Conservation (phyloP, 495 filamentous ascomycete genomes). For the Tuber umbilicatum region DNA sequence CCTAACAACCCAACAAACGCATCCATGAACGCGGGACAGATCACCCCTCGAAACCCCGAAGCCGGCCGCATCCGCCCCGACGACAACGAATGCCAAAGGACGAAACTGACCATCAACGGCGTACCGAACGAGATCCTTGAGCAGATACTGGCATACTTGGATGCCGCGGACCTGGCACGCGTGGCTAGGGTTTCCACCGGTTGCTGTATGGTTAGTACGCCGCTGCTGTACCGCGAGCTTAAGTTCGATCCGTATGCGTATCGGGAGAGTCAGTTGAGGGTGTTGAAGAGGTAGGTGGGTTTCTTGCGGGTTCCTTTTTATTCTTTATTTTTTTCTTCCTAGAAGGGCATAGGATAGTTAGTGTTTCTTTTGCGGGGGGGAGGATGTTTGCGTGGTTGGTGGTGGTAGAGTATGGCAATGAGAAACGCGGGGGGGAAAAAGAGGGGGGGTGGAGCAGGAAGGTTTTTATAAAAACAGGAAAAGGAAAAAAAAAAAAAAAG, state of each 20-base stretch:
- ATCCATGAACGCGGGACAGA: not conserved
- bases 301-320: slow-evolving; percentile 13
- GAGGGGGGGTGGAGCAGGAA: not conserved
- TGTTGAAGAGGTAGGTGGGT: slow-evolving; percentile 32
- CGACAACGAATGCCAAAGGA: slow-evolving; percentile 14
- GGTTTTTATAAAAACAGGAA: not conserved
- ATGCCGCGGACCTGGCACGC: slow-evolving; percentile 22
- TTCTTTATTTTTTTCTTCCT: slow-evolving; percentile 4
- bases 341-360: not conserved
- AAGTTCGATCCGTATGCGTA: slow-evolving; percentile 36
- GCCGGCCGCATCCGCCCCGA: slow-evolving; percentile 5
- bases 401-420: slow-evolving; percentile 10
- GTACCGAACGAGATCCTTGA: slow-evolving; percentile 33
- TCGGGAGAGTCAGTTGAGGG: slow-evolving; percentile 30
- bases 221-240: slow-evolving; percentile 27
- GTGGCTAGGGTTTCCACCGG: slow-evolving; percentile 23
- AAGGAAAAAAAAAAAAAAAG: not conserved
- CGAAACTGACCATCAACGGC: slow-evolving; percentile 23
- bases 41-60: slow-evolving; percentile 6
- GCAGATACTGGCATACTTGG: slow-evolving; percentile 31
- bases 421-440: slow-evolving; percentile 3
- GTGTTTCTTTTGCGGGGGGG: not conserved
- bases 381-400: not conserved
- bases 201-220: slow-evolving; percentile 31
- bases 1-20: not conserved